Conservation (phyloP, 2,329 filamentous ascomycete genomes). For the Penicillium expansum region DNA sequence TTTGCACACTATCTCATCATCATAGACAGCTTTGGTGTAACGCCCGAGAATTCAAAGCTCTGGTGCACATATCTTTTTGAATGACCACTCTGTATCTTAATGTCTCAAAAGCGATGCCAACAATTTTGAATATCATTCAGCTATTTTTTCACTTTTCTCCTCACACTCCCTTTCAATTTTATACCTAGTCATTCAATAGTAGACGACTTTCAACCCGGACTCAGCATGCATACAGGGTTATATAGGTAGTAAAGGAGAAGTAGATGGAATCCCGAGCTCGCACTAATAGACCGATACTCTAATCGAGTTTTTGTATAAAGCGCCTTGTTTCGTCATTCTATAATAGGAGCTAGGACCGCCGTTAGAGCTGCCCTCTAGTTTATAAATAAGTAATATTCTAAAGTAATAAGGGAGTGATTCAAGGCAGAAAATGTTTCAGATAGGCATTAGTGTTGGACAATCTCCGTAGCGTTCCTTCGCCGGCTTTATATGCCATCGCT, state of each 20-base stretch:
- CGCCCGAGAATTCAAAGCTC: background rate
- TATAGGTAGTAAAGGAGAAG: background rate
- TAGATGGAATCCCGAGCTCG: too few relatives aligned
- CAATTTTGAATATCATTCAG: background rate
- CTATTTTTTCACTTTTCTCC: background rate
- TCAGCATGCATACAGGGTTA: background rate
- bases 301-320: too few relatives aligned
- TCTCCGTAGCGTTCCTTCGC: too few relatives aligned
- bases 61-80: conserved; percentile 1
- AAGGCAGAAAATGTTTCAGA: too few relatives aligned
- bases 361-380: too few relatives aligned
- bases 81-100: conserved; percentile 5
- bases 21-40: background rate
- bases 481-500: too few relatives aligned
- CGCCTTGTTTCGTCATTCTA: too few relatives aligned
- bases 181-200: background rate
- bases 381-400: too few relatives aligned
- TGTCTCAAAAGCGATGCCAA: conserved; percentile 6
- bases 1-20: background rate
- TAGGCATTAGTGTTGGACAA: too few relatives aligned
- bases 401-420: too few relatives aligned
- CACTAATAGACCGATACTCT: too few relatives aligned
- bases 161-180: background rate
- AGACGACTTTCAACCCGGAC: background rate
- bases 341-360: too few relatives aligned